phyloP scores from a whole-genome alignment of 2,329 filamentous ascomycete species.

The Penicillium nordicum region DNA sequence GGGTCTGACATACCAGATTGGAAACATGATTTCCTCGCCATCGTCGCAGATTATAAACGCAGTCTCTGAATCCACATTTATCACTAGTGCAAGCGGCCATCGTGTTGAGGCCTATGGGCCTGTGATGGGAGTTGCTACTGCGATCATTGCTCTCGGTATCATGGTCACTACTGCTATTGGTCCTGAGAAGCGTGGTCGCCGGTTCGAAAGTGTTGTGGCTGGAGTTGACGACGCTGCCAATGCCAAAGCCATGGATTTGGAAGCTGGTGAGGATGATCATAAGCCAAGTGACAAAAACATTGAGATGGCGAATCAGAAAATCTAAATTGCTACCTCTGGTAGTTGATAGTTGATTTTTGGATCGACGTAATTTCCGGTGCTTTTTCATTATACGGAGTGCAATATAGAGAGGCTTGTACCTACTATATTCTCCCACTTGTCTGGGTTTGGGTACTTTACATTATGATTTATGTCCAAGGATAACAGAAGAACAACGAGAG shows the following conservation, averaged over 20 bases:
- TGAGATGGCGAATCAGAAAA: constrained; percentile 19
- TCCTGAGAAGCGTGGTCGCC: constrained; percentile 68
- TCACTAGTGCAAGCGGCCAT: constrained; percentile 55
- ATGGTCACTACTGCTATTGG: constrained; percentile 65
- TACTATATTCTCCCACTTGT: background rate
- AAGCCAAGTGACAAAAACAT: constrained; percentile 25
- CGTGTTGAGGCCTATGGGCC: constrained; percentile 68
- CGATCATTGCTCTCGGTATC: constrained; percentile 71
- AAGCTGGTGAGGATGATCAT: constrained; percentile 15
- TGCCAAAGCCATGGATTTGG: constrained; percentile 21
- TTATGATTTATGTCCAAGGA: background rate
- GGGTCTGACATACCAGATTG: constrained; percentile 71
- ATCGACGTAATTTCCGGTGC: background rate
- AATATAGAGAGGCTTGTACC: background rate
- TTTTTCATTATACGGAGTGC: background rate
- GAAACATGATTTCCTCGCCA: constrained; percentile 60
- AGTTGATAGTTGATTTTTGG: background rate
- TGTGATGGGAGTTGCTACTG: constrained; percentile 71
- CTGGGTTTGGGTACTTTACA: background rate
- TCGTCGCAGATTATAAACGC: constrained; percentile 75
- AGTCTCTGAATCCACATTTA: constrained; percentile 60
- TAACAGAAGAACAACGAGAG: background rate
- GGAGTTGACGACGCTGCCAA: constrained; percentile 27
- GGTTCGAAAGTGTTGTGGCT: constrained; percentile 61
- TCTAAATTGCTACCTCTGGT: background rate